Evolutionary conservation across 2,329 filamentous ascomycete genomes (phyloP).

Genomic region (Fusarium coffeatum): DNA sequence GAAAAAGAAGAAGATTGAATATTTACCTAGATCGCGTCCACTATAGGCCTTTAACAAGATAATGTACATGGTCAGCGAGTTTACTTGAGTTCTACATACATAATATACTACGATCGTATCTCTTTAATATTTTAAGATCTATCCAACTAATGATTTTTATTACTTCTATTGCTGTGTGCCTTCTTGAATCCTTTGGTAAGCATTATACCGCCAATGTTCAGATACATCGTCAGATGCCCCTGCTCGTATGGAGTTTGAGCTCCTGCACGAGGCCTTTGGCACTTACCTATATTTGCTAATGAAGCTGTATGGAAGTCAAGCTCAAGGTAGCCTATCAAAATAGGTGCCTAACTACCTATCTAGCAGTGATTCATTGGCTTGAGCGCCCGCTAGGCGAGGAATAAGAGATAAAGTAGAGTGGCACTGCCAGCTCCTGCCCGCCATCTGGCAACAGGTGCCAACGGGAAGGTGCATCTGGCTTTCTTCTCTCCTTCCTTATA

Average conservation of each 20-base stretch:
- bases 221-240: neutral
- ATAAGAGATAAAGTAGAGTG: neutral
- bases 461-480: constrained; percentile 5
- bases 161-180: no score
- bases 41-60: neutral
- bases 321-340: neutral
- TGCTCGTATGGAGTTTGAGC: neutral
- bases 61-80: neutral
- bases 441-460: constrained; percentile 11
- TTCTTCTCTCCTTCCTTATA: neutral
- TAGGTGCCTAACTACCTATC: neutral
- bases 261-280: neutral
- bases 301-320: neutral
- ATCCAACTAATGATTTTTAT: neutral
- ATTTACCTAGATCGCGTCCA: neutral
- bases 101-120: neutral
- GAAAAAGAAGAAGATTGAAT: constrained; percentile 11
- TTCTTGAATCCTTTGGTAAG: no score
- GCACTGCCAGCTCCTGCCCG: constrained; percentile 10
- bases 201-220: neutral
- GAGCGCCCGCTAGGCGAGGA: no score
- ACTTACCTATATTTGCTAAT: neutral
- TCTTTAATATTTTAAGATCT: no score
- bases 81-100: neutral
- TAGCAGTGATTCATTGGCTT: constrained; percentile 10